phyloP scores from a whole-genome alignment of 2,329 filamentous ascomycete species.

The Pyrenophora tritici-repentis region DNA sequence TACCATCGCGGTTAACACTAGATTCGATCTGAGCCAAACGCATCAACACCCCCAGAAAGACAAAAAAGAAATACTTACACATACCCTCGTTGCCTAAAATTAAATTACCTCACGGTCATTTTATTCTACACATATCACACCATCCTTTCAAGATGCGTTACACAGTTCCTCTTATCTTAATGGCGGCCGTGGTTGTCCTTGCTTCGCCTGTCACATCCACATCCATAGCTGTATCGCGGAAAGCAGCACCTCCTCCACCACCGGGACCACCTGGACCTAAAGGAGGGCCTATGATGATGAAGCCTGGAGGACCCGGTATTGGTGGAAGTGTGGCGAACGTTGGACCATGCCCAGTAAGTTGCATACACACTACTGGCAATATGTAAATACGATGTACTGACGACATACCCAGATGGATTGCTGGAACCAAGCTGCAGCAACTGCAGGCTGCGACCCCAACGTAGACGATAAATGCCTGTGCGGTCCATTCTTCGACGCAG shows the following conservation, averaged over 20 bases:
- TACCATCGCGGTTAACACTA: too few relatives aligned
- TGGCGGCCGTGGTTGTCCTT: neutral
- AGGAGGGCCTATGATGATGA: too few relatives aligned
- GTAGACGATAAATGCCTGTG: slow-evolving; percentile 39
- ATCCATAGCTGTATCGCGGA: too few relatives aligned
- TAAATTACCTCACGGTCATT: too few relatives aligned
- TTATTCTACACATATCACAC: too few relatives aligned
- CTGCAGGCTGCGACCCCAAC: slow-evolving; percentile 39
- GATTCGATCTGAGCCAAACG: too few relatives aligned
- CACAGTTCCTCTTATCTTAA: neutral
- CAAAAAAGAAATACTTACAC: too few relatives aligned
- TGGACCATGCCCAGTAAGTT: slow-evolving; percentile 34
- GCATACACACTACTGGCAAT: neutral
- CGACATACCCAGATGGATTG: slow-evolving; percentile 30
- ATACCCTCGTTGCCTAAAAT: too few relatives aligned
- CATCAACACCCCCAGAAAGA: too few relatives aligned
- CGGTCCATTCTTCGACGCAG: slow-evolving; percentile 40
- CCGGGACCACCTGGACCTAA: too few relatives aligned
- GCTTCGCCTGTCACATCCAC: neutral
- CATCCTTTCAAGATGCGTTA: too few relatives aligned
- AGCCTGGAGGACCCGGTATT: slow-evolving; percentile 7
- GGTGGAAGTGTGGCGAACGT: slow-evolving; percentile 21
- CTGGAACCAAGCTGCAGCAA: slow-evolving; percentile 40
- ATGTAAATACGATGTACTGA: slow-evolving; percentile 7
- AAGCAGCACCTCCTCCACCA: too few relatives aligned